Percentiles rank a stretch among this genome's conserved stretches.
Evolutionary conservation across 352 stramenopile genomes (phyloP).

Genomic region (Thraustochytrium striatum): DNA sequence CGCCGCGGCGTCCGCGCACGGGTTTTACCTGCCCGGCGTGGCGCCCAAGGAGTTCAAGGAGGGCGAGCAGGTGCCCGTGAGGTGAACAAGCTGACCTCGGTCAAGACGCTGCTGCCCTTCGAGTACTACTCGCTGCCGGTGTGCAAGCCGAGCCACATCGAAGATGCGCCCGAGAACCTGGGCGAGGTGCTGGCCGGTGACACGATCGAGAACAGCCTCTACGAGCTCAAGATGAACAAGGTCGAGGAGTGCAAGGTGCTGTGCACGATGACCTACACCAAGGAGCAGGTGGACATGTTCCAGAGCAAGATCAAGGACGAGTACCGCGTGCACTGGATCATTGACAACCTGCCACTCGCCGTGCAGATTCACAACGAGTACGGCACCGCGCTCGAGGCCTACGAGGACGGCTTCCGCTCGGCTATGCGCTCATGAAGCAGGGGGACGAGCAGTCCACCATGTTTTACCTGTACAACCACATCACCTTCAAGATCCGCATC

Average conservation of each 20-base stretch:
- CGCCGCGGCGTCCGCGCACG: not conserved
- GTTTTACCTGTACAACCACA: constrained; percentile 94
- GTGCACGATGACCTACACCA: constrained; percentile 60
- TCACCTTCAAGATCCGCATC: constrained; percentile 97
- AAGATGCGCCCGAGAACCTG: constrained; percentile 97
- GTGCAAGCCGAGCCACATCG: constrained; percentile 80
- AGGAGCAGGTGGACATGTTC: constrained; percentile 69
- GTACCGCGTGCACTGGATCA: constrained; percentile 72
- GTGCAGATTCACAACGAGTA: constrained; percentile 70
- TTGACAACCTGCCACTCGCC: constrained; percentile 92
- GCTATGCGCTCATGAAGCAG: constrained; percentile 73
- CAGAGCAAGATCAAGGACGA: constrained; percentile 58
- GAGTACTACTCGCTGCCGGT: constrained; percentile 97
- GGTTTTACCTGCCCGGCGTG: constrained; percentile 48
- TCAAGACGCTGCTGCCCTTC: constrained; percentile 89
- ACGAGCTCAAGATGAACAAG: constrained; percentile 90
- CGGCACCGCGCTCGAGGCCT: constrained; percentile 50
- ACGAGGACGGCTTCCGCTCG: constrained; percentile 75
- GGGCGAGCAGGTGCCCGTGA: constrained; percentile 73
- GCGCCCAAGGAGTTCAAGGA: constrained; percentile 48
- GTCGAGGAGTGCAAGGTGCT: constrained; percentile 77
- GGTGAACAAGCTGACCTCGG: constrained; percentile 88
- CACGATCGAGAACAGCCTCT: constrained; percentile 97
- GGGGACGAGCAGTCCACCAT: constrained; percentile 62
- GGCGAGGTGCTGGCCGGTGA: constrained; percentile 97